A percentile compares a stretch with the other conserved stretches of the same genome.
Evolutionary conservation across 1,284 basidiomycete genomes (phyloP).

Genomic region (Fomitiporia mediterranea): DNA sequence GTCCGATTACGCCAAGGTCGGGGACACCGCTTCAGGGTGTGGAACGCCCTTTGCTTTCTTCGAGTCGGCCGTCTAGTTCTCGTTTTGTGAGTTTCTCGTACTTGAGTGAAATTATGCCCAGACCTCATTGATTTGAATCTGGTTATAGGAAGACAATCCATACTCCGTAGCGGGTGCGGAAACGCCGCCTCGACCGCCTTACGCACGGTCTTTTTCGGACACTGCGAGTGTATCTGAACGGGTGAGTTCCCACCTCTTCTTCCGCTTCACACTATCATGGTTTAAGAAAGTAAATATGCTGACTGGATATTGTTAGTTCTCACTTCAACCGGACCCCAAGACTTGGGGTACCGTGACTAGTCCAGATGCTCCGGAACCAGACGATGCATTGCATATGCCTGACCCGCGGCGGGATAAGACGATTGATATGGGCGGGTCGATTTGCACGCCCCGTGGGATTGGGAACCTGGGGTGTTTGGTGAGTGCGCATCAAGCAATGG

Average conservation of each 20-base stretch:
- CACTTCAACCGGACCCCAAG: slow-evolving; percentile 1
- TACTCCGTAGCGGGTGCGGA: slow-evolving; percentile 2
- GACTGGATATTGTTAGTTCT: neutral
- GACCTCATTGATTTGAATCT: neutral
- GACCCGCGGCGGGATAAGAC: slow-evolving; percentile 26
- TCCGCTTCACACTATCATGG: no score
- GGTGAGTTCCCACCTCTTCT: neutral
- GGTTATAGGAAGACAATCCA: neutral
- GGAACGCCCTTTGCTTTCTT: neutral
- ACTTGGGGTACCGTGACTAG: neutral
- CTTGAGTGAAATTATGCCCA: no score
- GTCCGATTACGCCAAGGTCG: neutral
- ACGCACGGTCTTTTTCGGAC: slow-evolving; percentile 1
- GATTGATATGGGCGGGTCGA: slow-evolving; percentile 29
- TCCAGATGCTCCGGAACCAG: slow-evolving; percentile 22
- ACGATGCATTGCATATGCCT: slow-evolving; percentile 32
- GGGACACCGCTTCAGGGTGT: neutral
- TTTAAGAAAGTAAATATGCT: no score
- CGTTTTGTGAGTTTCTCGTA: neutral
- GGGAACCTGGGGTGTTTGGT: slow-evolving; percentile 40
- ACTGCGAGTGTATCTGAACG: neutral
- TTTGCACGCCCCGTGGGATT: slow-evolving; percentile 34
- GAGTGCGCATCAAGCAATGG: slow-evolving; percentile 27
- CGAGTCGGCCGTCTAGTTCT: neutral
- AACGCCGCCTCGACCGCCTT: neutral